Percentiles rank a stretch among this genome's conserved stretches.
These are phyloP conservation scores for Tardiomyces digboiensis DNA, from an alignment of 1,139 yeast species.

Conservation along the genomic window DNA sequence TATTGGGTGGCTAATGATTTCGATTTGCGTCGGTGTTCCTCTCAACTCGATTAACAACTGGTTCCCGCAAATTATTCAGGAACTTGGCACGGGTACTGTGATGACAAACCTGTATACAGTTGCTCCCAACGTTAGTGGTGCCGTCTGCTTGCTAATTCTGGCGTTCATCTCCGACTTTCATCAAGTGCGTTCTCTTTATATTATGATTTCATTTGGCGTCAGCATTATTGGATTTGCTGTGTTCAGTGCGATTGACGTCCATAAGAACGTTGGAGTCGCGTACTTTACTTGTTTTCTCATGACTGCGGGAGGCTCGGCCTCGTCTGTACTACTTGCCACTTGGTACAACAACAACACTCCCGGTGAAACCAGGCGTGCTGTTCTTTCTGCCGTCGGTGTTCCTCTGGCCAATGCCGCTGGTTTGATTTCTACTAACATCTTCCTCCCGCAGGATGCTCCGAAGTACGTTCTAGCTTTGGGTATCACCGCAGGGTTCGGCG, in stretches of 20 bases:
- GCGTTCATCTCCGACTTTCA: constrained; percentile 40
- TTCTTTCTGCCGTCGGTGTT: constrained; percentile 67
- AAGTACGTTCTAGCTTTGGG: constrained; percentile 42
- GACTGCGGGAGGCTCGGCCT: constrained; percentile 43
- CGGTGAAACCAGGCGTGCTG: constrained; percentile 43
- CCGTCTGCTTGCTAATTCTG: constrained; percentile 34
- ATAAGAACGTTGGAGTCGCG: constrained; percentile 32
- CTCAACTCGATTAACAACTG: constrained; percentile 39
- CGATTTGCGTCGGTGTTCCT: constrained; percentile 40
- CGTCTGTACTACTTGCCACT: constrained; percentile 38
- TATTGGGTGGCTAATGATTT: constrained; percentile 39
- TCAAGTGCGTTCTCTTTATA: constrained; percentile 33
- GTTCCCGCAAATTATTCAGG: constrained; percentile 44
- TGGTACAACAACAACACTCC: constrained; percentile 46
- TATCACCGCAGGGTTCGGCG: constrained; percentile 39
- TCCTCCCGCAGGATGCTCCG: constrained; percentile 50
- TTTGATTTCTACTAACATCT: constrained; percentile 58
- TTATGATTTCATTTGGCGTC: constrained; percentile 30
- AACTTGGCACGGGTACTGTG: constrained; percentile 39
- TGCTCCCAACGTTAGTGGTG: constrained; percentile 49
- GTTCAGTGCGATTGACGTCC: constrained; percentile 36
- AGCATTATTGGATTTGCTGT: constrained; percentile 38
- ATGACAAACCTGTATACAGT: constrained; percentile 17
- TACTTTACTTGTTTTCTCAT: constrained; percentile 46
- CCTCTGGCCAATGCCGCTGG: constrained; percentile 85